These are phyloP conservation scores for Erodium texanum DNA, from an alignment of 441 rosid species.

Conservation along the genomic window DNA sequence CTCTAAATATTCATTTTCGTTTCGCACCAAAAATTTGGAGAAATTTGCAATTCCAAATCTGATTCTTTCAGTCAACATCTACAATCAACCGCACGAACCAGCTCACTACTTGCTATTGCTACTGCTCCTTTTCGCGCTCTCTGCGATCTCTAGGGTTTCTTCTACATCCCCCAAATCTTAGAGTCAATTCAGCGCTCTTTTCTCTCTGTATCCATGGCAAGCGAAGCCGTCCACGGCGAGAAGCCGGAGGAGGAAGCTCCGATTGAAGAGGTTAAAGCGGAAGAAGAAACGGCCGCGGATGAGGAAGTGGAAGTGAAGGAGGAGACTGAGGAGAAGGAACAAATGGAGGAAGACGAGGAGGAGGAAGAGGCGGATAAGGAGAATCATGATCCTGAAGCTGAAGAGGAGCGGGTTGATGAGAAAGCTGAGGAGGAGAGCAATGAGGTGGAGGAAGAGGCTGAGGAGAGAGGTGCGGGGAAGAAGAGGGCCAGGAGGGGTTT, in stretches of 20 bases:
- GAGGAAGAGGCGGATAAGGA: constrained; percentile 9
- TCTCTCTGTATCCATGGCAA: constrained; percentile 35
- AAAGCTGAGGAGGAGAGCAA: constrained; percentile 13
- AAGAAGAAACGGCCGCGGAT: constrained; percentile 26
- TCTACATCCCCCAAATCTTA: neutral
- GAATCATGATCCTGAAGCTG: constrained; percentile 10
- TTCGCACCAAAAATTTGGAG: neutral
- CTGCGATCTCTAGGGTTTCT: neutral
- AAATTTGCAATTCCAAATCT: neutral
- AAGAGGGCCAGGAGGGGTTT: constrained; percentile 19
- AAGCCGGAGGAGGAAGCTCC: constrained; percentile 26
- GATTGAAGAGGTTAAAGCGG: neutral
- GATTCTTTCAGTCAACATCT: neutral
- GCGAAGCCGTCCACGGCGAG: constrained; percentile 28
- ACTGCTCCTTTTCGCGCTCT: neutral
- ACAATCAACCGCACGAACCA: neutral
- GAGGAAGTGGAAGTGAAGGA: neutral
- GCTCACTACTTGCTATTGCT: neutral
- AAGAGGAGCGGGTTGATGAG: too few relatives aligned
- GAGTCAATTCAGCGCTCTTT: too few relatives aligned
- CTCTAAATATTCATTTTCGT: neutral
- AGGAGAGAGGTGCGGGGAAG: constrained; percentile 4
- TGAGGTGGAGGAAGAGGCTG: constrained; percentile 10
- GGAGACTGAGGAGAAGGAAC: too few relatives aligned
- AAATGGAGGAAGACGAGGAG: neutral